Evolutionary conservation across 2,329 filamentous ascomycete genomes (phyloP).

Genomic region (Cylindrodendrum hubeiense): DNA sequence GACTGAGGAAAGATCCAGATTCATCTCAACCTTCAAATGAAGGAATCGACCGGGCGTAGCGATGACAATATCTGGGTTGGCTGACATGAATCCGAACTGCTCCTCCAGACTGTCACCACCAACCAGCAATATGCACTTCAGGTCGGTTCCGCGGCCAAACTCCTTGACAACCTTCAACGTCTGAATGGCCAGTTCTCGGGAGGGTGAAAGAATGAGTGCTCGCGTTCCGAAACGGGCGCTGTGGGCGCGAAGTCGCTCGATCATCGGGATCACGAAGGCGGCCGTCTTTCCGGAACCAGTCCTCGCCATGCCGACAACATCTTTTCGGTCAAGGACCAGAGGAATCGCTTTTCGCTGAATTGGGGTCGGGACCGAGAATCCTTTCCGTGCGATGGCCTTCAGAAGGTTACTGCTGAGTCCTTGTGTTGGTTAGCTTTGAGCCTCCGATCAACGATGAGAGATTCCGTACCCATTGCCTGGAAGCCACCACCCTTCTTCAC

Average conservation of each 20-base stretch:
- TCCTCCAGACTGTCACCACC: conserved; percentile 97
- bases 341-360: conserved; percentile 98
- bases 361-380: conserved; percentile 94
- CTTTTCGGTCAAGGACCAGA: conserved; percentile 86
- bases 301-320: conserved; percentile 98
- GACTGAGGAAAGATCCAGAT: conserved; percentile 88
- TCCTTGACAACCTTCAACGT: conserved; percentile 98
- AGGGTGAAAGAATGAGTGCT: conserved; percentile 90
- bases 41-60: conserved; percentile 96
- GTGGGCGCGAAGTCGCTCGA: conserved; percentile 90
- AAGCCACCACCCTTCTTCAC: conserved; percentile 98
- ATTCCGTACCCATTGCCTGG: conserved; percentile 83
- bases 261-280: conserved; percentile 98
- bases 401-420: conserved; percentile 85
- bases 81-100: conserved; percentile 91
- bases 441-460: not conserved
- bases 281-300: conserved; percentile 99
- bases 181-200: conserved; percentile 93
- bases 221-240: conserved; percentile 88
- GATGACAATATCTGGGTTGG: conserved; percentile 97
- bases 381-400: conserved; percentile 92
- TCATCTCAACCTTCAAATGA: conserved; percentile 98
- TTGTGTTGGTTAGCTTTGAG: conserved; percentile 46
- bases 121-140: conserved; percentile 90
- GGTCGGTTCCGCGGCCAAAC: conserved; percentile 87